phyloP scores from a whole-genome alignment of 371 early-diverging fungal genomes.

The Mortierella sp. region DNA sequence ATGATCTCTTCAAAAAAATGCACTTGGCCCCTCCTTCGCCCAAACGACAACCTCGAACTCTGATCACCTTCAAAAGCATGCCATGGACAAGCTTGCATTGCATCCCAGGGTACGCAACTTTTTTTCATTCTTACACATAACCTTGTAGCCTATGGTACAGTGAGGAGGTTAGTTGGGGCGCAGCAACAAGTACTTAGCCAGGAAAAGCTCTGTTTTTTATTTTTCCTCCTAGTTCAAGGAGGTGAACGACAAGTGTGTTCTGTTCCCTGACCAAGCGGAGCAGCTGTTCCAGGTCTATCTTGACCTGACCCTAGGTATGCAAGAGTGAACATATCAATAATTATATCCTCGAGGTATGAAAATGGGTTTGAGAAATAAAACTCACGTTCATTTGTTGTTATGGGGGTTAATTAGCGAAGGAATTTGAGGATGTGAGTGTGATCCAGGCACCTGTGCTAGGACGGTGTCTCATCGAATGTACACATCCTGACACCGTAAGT shows the following conservation, averaged over 20 bases:
- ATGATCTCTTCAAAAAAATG: background rate
- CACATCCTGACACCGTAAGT: conserved; percentile 46
- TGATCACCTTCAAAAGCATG: background rate
- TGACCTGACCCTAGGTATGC: conserved; percentile 35
- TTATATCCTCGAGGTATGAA: background rate
- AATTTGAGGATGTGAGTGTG: conserved; percentile 36
- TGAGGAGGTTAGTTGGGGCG: background rate
- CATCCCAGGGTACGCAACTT: conserved; percentile 2
- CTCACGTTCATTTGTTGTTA: background rate
- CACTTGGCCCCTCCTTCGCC: background rate
- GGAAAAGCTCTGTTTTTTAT: background rate
- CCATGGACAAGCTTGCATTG: conserved; percentile 9
- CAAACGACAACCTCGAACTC: background rate
- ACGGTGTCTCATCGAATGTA: conserved; percentile 41
- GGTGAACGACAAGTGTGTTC: conserved; percentile 27
- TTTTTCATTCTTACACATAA: background rate
- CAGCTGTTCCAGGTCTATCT: conserved; percentile 55
- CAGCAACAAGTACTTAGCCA: background rate
- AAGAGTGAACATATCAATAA: background rate
- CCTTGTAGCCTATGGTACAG: background rate
- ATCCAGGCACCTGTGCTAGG: conserved; percentile 24
- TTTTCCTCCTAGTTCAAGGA: conserved; percentile 27
- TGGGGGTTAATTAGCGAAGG: conserved; percentile 32
- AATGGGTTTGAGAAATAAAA: background rate
- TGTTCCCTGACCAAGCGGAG: conserved; percentile 45